Percentiles rank a stretch among this genome's conserved stretches.
Conservation (phyloP, 257 asterid species). For the Linaria vulgaris region DNA sequence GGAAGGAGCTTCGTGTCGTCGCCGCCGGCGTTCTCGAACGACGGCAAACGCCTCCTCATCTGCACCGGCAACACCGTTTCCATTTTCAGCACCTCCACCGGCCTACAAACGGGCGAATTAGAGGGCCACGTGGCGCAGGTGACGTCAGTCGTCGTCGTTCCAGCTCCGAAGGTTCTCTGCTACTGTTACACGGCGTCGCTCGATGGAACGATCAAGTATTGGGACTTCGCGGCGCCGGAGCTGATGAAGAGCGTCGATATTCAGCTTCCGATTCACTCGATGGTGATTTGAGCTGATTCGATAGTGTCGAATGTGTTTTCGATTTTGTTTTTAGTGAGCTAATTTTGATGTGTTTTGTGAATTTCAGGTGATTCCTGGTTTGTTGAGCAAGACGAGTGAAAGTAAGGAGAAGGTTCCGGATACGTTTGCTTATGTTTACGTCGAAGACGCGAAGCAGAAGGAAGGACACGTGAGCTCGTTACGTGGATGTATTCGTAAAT, state of each 20-base stretch:
- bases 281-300: slow-evolving; percentile 47
- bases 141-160: slow-evolving; percentile 82
- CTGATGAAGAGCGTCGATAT: slow-evolving; percentile 58
- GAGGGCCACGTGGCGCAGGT: slow-evolving; percentile 79
- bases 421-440: slow-evolving; percentile 55
- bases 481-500: slow-evolving; percentile 55
- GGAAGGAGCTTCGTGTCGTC: slow-evolving; percentile 78
- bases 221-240: slow-evolving; percentile 83
- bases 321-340: neutral
- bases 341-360: slow-evolving; percentile 4
- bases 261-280: slow-evolving; percentile 61
- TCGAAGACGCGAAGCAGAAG: slow-evolving; percentile 33
- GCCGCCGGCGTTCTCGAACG: slow-evolving; percentile 93
- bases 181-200: slow-evolving; percentile 91
- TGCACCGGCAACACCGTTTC: slow-evolving; percentile 90
- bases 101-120: slow-evolving; percentile 80
- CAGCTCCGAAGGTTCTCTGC: slow-evolving; percentile 50
- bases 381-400: slow-evolving; percentile 42
- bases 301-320: neutral
- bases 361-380: slow-evolving; percentile 77
- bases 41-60: slow-evolving; percentile 67
- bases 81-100: slow-evolving; percentile 88
- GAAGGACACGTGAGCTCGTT: slow-evolving; percentile 23
- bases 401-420: slow-evolving; percentile 37
- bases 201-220: slow-evolving; percentile 82